Conservation (phyloP, 306 rosid genomes). For the Cucurbita ficifolia region DNA sequence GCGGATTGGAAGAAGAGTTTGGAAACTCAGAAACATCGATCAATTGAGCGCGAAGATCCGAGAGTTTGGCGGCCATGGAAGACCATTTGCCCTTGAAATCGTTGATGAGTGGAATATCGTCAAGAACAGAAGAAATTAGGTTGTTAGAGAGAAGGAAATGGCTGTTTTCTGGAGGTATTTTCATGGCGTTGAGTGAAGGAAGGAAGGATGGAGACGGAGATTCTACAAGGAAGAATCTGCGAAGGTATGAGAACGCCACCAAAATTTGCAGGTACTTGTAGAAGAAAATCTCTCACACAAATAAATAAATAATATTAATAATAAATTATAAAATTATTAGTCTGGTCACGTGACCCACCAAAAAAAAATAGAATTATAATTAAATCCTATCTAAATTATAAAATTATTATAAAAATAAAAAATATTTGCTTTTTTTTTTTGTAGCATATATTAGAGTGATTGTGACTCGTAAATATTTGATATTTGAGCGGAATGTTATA, state of each 20-base stretch:
- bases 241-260: background rate
- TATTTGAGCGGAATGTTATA: too few relatives aligned
- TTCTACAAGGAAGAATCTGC: background rate
- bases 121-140: conserved; percentile 24
- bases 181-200: conserved; percentile 27
- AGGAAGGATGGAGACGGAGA: background rate
- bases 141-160: conserved; percentile 16
- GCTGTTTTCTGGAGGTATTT: conserved; percentile 27
- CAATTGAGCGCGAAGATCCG: conserved; percentile 51
- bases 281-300: background rate
- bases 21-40: conserved; percentile 45
- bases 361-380: too few relatives aligned
- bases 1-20: conserved; percentile 29
- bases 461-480: too few relatives aligned
- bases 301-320: too few relatives aligned
- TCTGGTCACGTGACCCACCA: too few relatives aligned
- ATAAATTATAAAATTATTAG: too few relatives aligned
- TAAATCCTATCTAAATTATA: too few relatives aligned
- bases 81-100: conserved; percentile 73
- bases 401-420: too few relatives aligned
- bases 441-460: too few relatives aligned
- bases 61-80: conserved; percentile 39
- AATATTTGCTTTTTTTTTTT: too few relatives aligned
- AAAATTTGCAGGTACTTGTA: background rate
- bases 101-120: conserved; percentile 31